A percentile compares a stretch with the other conserved stretches of the same genome.
phyloP scores from a whole-genome alignment of 148 eudicot species.

The Cornus florida region DNA sequence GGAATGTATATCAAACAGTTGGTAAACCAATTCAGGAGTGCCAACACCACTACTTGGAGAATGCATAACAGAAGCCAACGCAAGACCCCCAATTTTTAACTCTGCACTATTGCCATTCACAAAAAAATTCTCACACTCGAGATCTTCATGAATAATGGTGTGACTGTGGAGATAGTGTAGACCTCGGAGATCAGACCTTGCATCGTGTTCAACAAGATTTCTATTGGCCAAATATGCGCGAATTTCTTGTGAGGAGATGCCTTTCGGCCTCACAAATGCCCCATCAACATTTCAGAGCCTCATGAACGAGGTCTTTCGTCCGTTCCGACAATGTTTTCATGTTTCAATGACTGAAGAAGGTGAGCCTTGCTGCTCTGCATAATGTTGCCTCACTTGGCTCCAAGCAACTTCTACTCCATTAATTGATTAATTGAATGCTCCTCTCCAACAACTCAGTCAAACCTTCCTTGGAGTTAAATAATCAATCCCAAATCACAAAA shows the following conservation, averaged over 20 bases:
- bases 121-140: conserved; percentile 41
- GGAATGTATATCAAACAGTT: conserved; percentile 27
- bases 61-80: conserved; percentile 28
- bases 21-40: conserved; percentile 28
- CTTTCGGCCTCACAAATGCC: conserved; percentile 22
- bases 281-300: conserved; percentile 26
- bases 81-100: conserved; percentile 37
- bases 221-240: conserved; percentile 19
- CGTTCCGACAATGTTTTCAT: conserved; percentile 31
- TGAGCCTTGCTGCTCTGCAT: no score
- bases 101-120: conserved; percentile 34
- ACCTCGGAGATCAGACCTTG: conserved; percentile 33
- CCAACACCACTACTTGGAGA: conserved; percentile 20
- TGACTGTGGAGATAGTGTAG: conserved; percentile 34
- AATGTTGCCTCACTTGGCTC: no score
- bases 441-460: no score
- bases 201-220: conserved; percentile 38
- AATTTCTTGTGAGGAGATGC: conserved; percentile 20
- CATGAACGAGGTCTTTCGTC: conserved; percentile 19
- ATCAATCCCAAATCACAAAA: no score
- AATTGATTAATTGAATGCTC: no score
- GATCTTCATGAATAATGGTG: conserved; percentile 32
- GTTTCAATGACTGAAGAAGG: conserved; percentile 14
- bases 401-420: no score
- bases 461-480: no score